A percentile compares a stretch with the other conserved stretches of the same genome.
phyloP scores from a whole-genome alignment of 768 basidiomycete genomes.

The Calvatia gigantea region DNA sequence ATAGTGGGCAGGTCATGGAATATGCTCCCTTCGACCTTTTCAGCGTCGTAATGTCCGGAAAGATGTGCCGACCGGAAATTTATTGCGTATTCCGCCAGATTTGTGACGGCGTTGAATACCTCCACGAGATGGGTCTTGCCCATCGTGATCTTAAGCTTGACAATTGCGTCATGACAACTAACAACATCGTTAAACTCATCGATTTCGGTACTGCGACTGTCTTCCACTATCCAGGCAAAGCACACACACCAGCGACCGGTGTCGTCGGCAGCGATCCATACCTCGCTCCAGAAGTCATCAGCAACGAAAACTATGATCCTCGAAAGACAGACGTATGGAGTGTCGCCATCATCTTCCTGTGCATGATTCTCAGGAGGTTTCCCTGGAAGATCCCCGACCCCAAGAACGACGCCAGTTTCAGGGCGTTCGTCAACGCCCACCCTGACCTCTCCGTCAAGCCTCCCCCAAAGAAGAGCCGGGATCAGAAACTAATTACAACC shows the following conservation, averaged over 20 bases:
- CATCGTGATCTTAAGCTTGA: conserved; percentile 99
- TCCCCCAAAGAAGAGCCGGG: conserved; percentile 29
- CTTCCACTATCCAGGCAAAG: conserved; percentile 96
- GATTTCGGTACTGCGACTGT: conserved; percentile 99
- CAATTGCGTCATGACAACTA: conserved; percentile 97
- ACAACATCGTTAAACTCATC: conserved; percentile 96
- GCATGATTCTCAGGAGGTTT: conserved; percentile 96
- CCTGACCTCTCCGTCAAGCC: conserved; percentile 70
- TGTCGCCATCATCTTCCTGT: conserved; percentile 97
- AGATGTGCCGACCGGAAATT: conserved; percentile 97
- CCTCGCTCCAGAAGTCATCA: conserved; percentile 93
- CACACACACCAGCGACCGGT: conserved; percentile 74
- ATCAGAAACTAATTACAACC: conserved; percentile 6
- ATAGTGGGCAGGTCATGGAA: conserved; percentile 83
- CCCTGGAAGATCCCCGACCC: conserved; percentile 98
- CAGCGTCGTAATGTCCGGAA: conserved; percentile 98
- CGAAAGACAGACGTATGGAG: conserved; percentile 99
- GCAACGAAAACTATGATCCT: conserved; percentile 82
- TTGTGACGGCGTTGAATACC: conserved; percentile 95
- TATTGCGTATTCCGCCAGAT: conserved; percentile 99
- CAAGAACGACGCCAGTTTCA: conserved; percentile 89
- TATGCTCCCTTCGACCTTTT: conserved; percentile 98
- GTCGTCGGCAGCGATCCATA: conserved; percentile 98
- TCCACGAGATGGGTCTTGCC: conserved; percentile 95
- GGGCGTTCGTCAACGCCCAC: conserved; percentile 89